A percentile compares a stretch with the other conserved stretches of the same genome.
Conservation (phyloP, 2,329 filamentous ascomycete species). For the Lomentospora prolificans region DNA sequence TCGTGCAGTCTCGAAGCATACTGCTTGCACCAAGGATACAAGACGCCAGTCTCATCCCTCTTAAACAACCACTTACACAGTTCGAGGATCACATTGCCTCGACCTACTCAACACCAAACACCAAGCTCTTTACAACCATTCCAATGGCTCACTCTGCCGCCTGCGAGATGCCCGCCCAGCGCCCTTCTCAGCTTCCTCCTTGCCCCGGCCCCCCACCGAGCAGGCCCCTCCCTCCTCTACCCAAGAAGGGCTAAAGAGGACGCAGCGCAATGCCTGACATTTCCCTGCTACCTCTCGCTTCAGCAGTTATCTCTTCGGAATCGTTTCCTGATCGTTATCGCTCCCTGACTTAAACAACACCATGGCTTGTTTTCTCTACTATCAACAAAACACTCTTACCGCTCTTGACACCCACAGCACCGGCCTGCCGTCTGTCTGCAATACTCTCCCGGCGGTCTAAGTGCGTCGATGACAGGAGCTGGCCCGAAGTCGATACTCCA, state of each 20-base stretch:
- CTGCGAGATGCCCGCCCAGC: conserved; percentile 45
- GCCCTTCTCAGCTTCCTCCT: conserved; percentile 56
- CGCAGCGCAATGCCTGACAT: background rate
- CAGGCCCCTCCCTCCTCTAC: conserved; percentile 55
- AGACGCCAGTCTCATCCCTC: conserved; percentile 15
- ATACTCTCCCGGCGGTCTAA: too few relatives aligned
- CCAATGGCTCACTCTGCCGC: conserved; percentile 13
- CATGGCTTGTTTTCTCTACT: background rate
- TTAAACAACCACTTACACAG: background rate
- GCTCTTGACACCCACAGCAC: background rate
- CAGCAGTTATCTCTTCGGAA: background rate
- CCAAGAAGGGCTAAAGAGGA: conserved; percentile 43
- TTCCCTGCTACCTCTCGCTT: background rate
- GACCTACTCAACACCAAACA: conserved; percentile 7
- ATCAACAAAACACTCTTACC: background rate
- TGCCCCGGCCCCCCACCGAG: conserved; percentile 57
- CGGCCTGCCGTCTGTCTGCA: background rate
- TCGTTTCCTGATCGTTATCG: background rate
- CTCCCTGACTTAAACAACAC: background rate
- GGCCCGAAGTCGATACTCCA: background rate
- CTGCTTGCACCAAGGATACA: conserved; percentile 11
- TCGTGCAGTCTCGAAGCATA: too few relatives aligned
- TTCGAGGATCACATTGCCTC: background rate
- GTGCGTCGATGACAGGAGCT: too few relatives aligned
- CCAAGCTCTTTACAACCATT: conserved; percentile 9